Conservation (phyloP, 2,329 filamentous ascomycete genomes). For the Orbilia quercus region DNA sequence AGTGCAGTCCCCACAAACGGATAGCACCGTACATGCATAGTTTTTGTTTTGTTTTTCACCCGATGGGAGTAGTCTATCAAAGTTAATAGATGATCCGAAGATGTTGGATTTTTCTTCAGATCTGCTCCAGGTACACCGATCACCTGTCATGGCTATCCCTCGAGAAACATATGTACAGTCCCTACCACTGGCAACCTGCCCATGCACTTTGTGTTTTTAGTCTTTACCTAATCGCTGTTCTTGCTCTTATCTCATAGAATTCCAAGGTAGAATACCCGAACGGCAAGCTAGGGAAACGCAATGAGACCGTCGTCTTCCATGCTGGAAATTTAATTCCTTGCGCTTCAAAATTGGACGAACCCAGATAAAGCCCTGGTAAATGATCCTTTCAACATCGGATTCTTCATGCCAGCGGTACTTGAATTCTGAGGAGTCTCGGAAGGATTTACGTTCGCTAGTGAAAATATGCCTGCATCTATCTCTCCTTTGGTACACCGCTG, state of each 20-base stretch:
- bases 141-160: constrained; percentile 23
- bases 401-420: constrained; percentile 20
- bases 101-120: constrained; percentile 23
- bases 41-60: constrained; percentile 21
- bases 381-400: constrained; percentile 27
- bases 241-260: constrained; percentile 26
- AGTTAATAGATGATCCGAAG: constrained; percentile 42
- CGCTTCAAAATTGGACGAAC: constrained; percentile 49
- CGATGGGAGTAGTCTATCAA: too few species aligned
- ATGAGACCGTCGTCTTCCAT: constrained; percentile 12
- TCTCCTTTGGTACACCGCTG: neutral
- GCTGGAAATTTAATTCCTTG: constrained; percentile 30
- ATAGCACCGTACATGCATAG: constrained; percentile 45
- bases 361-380: constrained; percentile 26
- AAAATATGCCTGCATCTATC: constrained; percentile 41
- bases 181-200: neutral
- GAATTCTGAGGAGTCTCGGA: constrained; percentile 31
- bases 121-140: constrained; percentile 42
- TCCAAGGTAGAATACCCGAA: constrained; percentile 33
- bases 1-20: constrained; percentile 36
- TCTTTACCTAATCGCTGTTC: constrained; percentile 33
- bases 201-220: constrained; percentile 26
- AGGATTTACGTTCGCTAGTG: constrained; percentile 46
- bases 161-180: too few species aligned
- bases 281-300: constrained; percentile 4